Conservation (phyloP, 2,329 filamentous ascomycete genomes). For the Trichoderma harzianum region DNA sequence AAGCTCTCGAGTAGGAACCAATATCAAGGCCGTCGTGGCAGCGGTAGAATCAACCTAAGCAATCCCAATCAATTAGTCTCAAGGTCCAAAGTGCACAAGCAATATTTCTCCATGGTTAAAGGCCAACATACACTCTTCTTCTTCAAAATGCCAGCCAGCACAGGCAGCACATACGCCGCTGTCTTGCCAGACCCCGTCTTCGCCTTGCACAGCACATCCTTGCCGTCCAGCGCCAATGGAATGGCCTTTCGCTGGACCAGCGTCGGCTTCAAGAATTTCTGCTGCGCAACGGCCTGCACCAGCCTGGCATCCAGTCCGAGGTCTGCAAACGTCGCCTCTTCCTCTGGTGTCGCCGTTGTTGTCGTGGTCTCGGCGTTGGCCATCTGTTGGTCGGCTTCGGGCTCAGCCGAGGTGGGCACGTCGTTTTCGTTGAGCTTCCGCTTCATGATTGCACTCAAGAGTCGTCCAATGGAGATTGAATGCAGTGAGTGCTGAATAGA, state of each 20-base stretch:
- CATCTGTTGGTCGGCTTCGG: constrained; percentile 25
- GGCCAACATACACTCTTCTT: constrained; percentile 60
- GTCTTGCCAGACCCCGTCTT: constrained; percentile 98
- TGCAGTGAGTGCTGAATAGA: not conserved
- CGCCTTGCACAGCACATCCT: constrained; percentile 86
- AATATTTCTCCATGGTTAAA: not conserved
- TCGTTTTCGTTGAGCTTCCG: constrained; percentile 58
- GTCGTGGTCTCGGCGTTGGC: constrained; percentile 23
- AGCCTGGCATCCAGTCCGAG: constrained; percentile 81
- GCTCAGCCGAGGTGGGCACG: constrained; percentile 38
- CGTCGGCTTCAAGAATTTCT: constrained; percentile 84
- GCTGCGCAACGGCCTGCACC: constrained; percentile 78
- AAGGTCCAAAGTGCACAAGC: not conserved
- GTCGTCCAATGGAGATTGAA: not conserved
- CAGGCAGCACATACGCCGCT: constrained; percentile 86
- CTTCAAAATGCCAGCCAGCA: constrained; percentile 80
- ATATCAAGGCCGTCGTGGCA: constrained; percentile 72
- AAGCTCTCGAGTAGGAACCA: constrained; percentile 92
- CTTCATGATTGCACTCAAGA: constrained; percentile 45
- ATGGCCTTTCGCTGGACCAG: constrained; percentile 84
- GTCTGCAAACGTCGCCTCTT: constrained; percentile 62
- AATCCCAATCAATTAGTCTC: not conserved
- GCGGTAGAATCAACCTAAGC: constrained; percentile 47
- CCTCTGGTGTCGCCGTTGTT: constrained; percentile 18
- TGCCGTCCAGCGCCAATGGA: constrained; percentile 79